These are phyloP conservation scores for Huntiella bhutanensis DNA, from an alignment of 2,329 filamentous ascomycete species.

Conservation along the genomic window DNA sequence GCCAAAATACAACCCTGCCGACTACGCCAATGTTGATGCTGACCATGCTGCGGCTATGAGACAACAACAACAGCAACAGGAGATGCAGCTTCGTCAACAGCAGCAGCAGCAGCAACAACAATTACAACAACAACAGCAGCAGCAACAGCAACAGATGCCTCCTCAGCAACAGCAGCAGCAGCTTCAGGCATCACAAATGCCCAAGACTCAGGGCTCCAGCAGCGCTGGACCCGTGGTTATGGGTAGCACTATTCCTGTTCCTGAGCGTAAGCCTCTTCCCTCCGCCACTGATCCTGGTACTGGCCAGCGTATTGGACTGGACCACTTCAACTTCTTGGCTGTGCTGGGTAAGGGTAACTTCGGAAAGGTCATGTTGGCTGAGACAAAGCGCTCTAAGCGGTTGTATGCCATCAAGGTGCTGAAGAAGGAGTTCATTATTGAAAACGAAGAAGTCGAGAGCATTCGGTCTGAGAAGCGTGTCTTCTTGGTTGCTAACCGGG, in stretches of 20 bases:
- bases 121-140: constrained; percentile 16
- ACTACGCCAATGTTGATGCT: constrained; percentile 46
- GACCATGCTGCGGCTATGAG: constrained; percentile 23
- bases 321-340: constrained; percentile 98
- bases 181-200: constrained; percentile 16
- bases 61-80: constrained; percentile 19
- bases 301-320: constrained; percentile 73
- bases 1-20: constrained; percentile 57
- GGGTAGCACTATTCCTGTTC: constrained; percentile 10
- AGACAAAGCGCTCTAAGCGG: constrained; percentile 81
- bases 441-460: constrained; percentile 97
- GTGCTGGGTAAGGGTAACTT: constrained; percentile 98
- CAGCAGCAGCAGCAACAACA: constrained; percentile 19
- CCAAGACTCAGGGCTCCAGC: constrained; percentile 6
- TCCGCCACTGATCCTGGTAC: constrained; percentile 53
- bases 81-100: constrained; percentile 20
- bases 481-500: constrained; percentile 91
- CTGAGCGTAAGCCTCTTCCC: constrained; percentile 41
- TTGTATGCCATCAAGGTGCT: constrained; percentile 97
- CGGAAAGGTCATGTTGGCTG: constrained; percentile 97
- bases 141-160: constrained; percentile 18
- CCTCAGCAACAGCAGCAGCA: constrained; percentile 19
- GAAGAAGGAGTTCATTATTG: constrained; percentile 99
- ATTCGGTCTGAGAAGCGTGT: constrained; percentile 95
- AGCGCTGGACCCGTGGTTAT: constrained; percentile 17